phyloP scores from a whole-genome alignment of 2,329 filamentous ascomycete species.

The Alternaria longipes region DNA sequence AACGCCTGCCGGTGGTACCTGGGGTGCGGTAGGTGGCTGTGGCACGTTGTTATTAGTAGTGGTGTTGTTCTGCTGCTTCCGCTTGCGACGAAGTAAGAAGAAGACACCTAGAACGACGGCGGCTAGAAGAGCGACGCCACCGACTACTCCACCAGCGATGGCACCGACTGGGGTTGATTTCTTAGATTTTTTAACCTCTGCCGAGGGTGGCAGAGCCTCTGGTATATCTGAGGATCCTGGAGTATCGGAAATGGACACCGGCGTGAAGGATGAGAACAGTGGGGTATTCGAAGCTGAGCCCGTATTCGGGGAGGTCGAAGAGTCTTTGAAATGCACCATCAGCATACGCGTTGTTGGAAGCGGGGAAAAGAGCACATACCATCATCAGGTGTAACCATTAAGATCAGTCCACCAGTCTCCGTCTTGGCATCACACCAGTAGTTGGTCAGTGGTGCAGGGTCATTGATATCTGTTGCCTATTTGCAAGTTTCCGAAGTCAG shows the following conservation, averaged over 20 bases:
- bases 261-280: constrained; percentile 7
- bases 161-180: constrained; percentile 23
- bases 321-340: background rate
- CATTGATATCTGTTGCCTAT: constrained; percentile 17
- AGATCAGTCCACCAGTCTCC: constrained; percentile 15
- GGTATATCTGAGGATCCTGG: background rate
- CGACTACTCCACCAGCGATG: constrained; percentile 32
- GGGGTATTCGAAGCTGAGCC: background rate
- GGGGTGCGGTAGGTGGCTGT: background rate
- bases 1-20: constrained; percentile 1
- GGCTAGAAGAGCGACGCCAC: constrained; percentile 26
- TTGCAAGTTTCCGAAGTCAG: background rate
- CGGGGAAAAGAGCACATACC: background rate
- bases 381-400: constrained; percentile 17
- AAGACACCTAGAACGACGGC: constrained; percentile 22
- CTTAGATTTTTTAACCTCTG: background rate
- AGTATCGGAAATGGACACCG: background rate
- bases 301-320: background rate
- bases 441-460: constrained; percentile 20
- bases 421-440: constrained; percentile 26
- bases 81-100: constrained; percentile 22
- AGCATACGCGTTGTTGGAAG: background rate
- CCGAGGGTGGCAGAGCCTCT: background rate
- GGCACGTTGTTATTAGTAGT: background rate
- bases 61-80: constrained; percentile 7